Evolutionary conservation across 2,329 filamentous ascomycete species (phyloP).

Genomic region (Sporothrix schenckii): DNA sequence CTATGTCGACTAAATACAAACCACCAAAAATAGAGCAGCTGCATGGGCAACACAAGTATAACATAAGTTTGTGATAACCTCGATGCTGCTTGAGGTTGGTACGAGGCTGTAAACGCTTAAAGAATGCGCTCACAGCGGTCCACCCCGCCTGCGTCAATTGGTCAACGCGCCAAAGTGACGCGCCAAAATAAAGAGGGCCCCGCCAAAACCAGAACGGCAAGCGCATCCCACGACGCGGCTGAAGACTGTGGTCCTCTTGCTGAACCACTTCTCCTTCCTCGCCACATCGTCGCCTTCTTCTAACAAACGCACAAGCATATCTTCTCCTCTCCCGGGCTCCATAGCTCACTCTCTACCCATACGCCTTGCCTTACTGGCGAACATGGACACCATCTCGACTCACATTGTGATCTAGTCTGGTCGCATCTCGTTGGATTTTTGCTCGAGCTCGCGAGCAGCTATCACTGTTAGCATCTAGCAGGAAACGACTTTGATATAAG

Average conservation of each 20-base stretch:
- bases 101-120: background rate
- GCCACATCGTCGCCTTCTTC: background rate
- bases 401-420: background rate
- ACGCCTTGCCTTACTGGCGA: background rate
- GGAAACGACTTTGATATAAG: background rate
- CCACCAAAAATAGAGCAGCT: too few species aligned
- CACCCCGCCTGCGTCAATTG: constrained; percentile 9
- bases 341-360: background rate
- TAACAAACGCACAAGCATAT: background rate
- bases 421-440: background rate
- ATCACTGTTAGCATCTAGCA: background rate
- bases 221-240: constrained; percentile 15
- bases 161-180: background rate
- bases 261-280: background rate
- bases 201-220: background rate
- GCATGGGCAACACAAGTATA: too few species aligned
- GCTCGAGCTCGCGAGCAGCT: background rate
- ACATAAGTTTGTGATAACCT: too few species aligned
- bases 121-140: background rate
- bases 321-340: background rate
- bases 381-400: background rate
- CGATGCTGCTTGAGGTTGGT: background rate
- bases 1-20: background rate
- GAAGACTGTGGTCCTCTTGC: background rate
- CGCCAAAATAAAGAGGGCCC: constrained; percentile 16